Conservation (phyloP, 768 basidiomycete species). For the Suillus alpinus region DNA sequence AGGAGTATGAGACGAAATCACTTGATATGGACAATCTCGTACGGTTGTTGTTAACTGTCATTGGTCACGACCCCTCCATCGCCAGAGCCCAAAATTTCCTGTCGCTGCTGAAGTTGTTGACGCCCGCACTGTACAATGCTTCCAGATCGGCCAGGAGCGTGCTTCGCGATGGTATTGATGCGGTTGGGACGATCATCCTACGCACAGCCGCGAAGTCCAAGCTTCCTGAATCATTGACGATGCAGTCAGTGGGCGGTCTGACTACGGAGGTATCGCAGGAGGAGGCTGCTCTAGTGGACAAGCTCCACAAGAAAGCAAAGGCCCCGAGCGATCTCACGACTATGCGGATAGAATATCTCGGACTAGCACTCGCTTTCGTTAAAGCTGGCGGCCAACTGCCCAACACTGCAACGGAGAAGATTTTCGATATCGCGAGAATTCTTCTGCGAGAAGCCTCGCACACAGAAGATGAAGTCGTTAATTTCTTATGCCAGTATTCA, state of each 20-base stretch:
- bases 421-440: constrained; percentile 53
- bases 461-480: constrained; percentile 40
- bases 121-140: constrained; percentile 55
- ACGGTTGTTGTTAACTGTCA: constrained; percentile 72
- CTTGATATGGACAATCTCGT: constrained; percentile 66
- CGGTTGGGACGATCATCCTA: constrained; percentile 54
- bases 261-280: constrained; percentile 12
- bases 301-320: constrained; percentile 41
- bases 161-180: constrained; percentile 66
- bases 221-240: constrained; percentile 28
- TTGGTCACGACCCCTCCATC: constrained; percentile 69
- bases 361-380: constrained; percentile 48
- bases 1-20: constrained; percentile 52
- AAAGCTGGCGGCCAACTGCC: constrained; percentile 47
- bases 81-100: constrained; percentile 71
- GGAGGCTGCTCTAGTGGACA: constrained; percentile 33
- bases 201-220: constrained; percentile 45
- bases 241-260: constrained; percentile 16
- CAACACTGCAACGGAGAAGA: constrained; percentile 39
- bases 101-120: constrained; percentile 53
- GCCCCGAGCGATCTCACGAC: constrained; percentile 49
- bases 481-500: constrained; percentile 54
- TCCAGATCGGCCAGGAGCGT: constrained; percentile 52
- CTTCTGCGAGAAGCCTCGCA: constrained; percentile 53
- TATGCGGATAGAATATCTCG: constrained; percentile 68